Base-by-base conservation (phyloP, 352 stramenopile species). In the Phytopythium chamaehyphon region DNA sequence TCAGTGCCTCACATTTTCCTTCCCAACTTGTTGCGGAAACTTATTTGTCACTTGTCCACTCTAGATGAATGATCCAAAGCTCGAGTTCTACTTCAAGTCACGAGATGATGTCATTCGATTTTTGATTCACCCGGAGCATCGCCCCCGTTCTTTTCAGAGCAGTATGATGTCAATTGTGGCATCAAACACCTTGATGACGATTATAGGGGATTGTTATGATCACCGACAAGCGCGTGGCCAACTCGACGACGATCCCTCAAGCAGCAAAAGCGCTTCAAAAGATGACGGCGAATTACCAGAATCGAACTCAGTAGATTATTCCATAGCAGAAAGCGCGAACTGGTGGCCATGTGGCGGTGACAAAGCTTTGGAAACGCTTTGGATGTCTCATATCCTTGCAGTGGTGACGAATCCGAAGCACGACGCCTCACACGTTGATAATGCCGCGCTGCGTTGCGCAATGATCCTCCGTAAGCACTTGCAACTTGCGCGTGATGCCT, bases 391-490 rank as follows among this genome's bases (percentile, higher is more conserved):
- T 37, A 66, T 95, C 0, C 90, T 86, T 46, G 47, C 73, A 6
- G 61, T 83, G 40, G 71, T 90, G 21, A 57, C 90, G 7, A 85
- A 82, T 47, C 77, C 77, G 8, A 62, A 86, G 18, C 78, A 80
- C 28, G 68, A 88, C 16, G 44, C 73, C 6, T 70, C 77, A 19
- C 63, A 93, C 0, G 69, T 95, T 10, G 82, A 95, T 44, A 72
- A 90, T 38, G 85, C 82, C 37, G 83, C 83, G 12, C 68, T 76
- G 18, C 92, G 80, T 6, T 86, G 73, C n/a, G 64, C 82, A 4
- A 81, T 81, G 2, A 65, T 95, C 40, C 51, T 95, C 8, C 73
- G 69, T 36, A 95, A 93, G 56, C 85, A 95, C 39, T 58, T 95
- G 40, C 76, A 87, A 18, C 61, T 95, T 22, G 81, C 80, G 26